Evolutionary conservation across 2,329 filamentous ascomycete genomes (phyloP), one percentile per base, ranked within the genome.

Genomic region (Pestalotiopsis sp.): DNA sequence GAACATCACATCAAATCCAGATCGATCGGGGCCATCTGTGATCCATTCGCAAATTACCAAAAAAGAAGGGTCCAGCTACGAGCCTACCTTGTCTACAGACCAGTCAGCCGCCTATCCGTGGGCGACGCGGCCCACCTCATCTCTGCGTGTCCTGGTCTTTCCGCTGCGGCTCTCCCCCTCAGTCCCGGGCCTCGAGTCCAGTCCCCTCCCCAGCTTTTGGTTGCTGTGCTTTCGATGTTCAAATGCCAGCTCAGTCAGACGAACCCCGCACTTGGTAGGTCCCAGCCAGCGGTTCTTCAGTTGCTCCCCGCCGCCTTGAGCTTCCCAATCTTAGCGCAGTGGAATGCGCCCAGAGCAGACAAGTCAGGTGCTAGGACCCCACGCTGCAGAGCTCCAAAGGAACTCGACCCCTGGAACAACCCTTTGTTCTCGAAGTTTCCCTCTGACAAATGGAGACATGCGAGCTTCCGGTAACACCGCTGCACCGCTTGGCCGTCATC

Each of bases 401-500:
- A 20, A 52, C 17, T 9, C 45, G n/a, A 49, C 45, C 45, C 57
- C 57, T 59, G 17, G 57, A 27, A 23, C 17, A n/a, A 3, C 23
- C 23, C 57, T 59, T 27, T 59, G 25, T 64, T 64, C 62, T 64
- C 62, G 62, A 64, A 64, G 20, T 64, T 64, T 64, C 62, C 60
- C 39, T 36, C 39, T 64, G 62, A 64, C 62, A 64, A 64, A 64
- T 64, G 38, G 23, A 27, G n/a, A n/a, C 14, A 14, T 20, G 25
- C 6, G 13, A 61, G 49, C 41, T 65, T 31, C 57, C 41, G 25
- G 36, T 31, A 39, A n/a, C 36, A 39, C 36, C 59, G 59, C 36
- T 14, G 13, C 13, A 59, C 57, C 20, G 14, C 11, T 59, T 13
- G 23, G 17, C 27, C 57, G 23, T 17, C 23, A 13, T 17, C 23